Evolutionary conservation across 2,329 filamentous ascomycete species (phyloP).

Genomic region (Monosporascus sp.): DNA sequence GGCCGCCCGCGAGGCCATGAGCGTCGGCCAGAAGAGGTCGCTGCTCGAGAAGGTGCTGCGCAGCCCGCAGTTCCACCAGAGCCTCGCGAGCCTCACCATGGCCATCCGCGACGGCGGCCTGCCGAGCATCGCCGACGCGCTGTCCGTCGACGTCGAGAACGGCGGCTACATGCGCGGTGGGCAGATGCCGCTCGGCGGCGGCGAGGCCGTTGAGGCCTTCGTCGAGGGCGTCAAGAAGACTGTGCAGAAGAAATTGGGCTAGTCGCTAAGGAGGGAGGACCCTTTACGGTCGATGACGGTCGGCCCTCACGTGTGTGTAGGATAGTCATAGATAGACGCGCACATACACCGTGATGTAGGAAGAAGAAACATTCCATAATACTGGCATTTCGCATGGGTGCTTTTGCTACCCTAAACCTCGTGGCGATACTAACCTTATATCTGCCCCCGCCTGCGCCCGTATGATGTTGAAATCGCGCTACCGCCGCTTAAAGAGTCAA

Average conservation of each 20-base stretch:
- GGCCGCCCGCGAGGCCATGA: slow-evolving; percentile 69
- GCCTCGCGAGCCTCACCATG: slow-evolving; percentile 75
- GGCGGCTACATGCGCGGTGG: slow-evolving; percentile 76
- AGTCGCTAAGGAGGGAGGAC: neutral
- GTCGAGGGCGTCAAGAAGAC: slow-evolving; percentile 80
- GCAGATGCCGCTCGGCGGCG: slow-evolving; percentile 79
- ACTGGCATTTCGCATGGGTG: no score
- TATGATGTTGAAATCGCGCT: neutral
- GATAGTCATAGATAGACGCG: no score
- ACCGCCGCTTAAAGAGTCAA: neutral
- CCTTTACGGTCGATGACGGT: neutral
- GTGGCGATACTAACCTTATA: no score
- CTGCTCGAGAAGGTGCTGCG: slow-evolving; percentile 77
- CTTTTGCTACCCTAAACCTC: no score
- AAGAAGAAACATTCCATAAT: no score
- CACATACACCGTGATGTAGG: no score
- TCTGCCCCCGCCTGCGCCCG: neutral
- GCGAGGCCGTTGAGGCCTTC: slow-evolving; percentile 85
- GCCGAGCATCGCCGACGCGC: slow-evolving; percentile 81
- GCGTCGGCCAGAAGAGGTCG: slow-evolving; percentile 68
- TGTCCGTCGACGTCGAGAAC: slow-evolving; percentile 75
- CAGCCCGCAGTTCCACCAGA: slow-evolving; percentile 88
- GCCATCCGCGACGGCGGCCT: slow-evolving; percentile 86
- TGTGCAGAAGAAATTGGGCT: slow-evolving; percentile 50
- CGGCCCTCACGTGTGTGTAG: neutral